Conservation (phyloP, 2,329 filamentous ascomycete genomes). For the Ophiocordyceps sinensis region DNA sequence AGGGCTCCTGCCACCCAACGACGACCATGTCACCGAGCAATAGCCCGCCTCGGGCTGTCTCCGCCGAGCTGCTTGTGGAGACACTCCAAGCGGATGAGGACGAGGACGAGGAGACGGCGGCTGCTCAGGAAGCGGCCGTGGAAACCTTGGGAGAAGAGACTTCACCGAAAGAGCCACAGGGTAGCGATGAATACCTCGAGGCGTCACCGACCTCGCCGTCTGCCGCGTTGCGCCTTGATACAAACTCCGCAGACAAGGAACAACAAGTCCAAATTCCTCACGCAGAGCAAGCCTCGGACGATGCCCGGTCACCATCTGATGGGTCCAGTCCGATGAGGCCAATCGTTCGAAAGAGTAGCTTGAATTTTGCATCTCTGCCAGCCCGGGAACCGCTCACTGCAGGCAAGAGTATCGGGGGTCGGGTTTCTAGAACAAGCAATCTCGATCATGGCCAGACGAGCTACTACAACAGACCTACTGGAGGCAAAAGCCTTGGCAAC, state of each 20-base stretch:
- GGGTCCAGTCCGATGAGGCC: slow-evolving; percentile 62
- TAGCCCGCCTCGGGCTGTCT: too few relatives aligned
- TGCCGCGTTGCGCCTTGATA: background rate
- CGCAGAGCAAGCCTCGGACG: slow-evolving; percentile 18
- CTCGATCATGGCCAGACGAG: slow-evolving; percentile 59
- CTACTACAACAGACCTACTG: slow-evolving; percentile 59
- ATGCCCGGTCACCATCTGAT: slow-evolving; percentile 48
- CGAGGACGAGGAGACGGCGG: too few relatives aligned
- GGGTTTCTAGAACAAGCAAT: slow-evolving; percentile 64
- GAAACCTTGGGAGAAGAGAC: background rate
- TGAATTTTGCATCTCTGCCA: slow-evolving; percentile 86
- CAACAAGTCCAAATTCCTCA: background rate
- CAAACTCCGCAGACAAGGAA: background rate
- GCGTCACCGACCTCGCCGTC: background rate
- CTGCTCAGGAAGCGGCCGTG: background rate
- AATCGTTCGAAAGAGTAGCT: slow-evolving; percentile 78
- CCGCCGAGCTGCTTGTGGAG: too few relatives aligned
- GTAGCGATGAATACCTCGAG: background rate
- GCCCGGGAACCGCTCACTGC: slow-evolving; percentile 74
- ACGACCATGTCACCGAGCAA: too few relatives aligned
- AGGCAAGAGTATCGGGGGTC: slow-evolving; percentile 68
- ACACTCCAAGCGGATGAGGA: too few relatives aligned
- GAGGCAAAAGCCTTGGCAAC: slow-evolving; percentile 55
- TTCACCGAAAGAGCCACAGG: background rate
- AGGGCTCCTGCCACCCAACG: slow-evolving; percentile 5